These are phyloP conservation scores for Aureobasidium sp. DNA, from an alignment of 2,329 filamentous ascomycete genomes.

Conservation along the genomic window DNA sequence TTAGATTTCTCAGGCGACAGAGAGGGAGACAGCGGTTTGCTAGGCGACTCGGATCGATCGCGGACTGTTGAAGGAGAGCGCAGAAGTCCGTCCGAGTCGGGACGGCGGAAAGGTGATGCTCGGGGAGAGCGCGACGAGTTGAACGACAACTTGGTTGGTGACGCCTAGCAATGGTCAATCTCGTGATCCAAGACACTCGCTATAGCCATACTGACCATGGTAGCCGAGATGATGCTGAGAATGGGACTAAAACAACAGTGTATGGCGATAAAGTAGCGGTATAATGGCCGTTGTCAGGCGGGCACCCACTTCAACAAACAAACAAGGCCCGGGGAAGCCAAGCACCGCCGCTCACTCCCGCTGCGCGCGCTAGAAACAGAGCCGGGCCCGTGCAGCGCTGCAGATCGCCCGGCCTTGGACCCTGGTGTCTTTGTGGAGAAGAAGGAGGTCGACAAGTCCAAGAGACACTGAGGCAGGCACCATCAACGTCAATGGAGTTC, in stretches of 20 bases:
- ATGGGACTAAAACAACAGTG: background rate
- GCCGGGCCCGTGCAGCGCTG: background rate
- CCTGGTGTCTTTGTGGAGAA: background rate
- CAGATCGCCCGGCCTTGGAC: background rate
- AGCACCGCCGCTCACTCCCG: background rate
- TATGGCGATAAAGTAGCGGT: background rate
- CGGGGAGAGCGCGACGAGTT: conserved; percentile 36
- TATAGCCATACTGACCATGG: background rate
- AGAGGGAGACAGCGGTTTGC: conserved; percentile 15
- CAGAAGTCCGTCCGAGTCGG: conserved; percentile 30
- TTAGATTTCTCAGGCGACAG: conserved; percentile 20
- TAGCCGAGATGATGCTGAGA: background rate
- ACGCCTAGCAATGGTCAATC: background rate
- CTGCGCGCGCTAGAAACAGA: background rate
- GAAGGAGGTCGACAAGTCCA: background rate
- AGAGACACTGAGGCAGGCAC: background rate
- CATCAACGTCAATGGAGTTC: background rate
- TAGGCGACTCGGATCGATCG: conserved; percentile 17
- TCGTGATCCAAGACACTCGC: too few species aligned
- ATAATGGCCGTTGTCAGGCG: conserved; percentile 1
- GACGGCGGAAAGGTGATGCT: conserved; percentile 37
- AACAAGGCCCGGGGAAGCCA: background rate
- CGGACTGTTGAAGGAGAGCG: conserved; percentile 33
- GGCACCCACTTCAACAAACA: conserved; percentile 1
- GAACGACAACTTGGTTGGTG: conserved; percentile 29